phyloP scores from a whole-genome alignment of 345 rosid genomes.

The Aurinia saxatilis region DNA sequence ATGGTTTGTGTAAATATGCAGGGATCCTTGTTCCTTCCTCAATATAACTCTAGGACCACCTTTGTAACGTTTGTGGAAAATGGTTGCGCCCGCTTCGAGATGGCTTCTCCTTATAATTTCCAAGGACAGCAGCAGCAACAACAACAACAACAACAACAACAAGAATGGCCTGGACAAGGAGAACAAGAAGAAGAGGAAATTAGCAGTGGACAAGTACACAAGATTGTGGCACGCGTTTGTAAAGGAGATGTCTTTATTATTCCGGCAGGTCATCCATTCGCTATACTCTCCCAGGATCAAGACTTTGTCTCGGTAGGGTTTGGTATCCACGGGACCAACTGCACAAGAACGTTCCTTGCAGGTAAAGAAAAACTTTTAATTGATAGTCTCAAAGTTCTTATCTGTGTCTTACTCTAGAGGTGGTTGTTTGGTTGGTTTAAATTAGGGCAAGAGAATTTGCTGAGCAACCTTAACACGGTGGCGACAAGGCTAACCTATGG shows the following conservation, averaged over 20 bases:
- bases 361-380: slow-evolving; percentile 18
- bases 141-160: slow-evolving; percentile 5
- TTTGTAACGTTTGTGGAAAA: slow-evolving; percentile 26
- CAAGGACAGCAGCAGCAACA: slow-evolving; percentile 3
- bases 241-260: slow-evolving; percentile 38
- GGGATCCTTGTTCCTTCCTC: slow-evolving; percentile 47
- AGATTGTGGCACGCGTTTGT: slow-evolving; percentile 29
- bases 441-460: slow-evolving; percentile 24
- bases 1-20: not conserved
- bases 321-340: slow-evolving; percentile 32
- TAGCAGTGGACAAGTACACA: slow-evolving; percentile 22
- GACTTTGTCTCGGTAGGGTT: slow-evolving; percentile 33
- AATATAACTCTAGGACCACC: slow-evolving; percentile 33
- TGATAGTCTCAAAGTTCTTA: not conserved
- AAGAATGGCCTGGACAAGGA: not conserved
- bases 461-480: slow-evolving; percentile 14
- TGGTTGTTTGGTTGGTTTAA: not conserved
- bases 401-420: not conserved
- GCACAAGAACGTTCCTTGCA: slow-evolving; percentile 45
- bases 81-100: slow-evolving; percentile 42
- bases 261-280: slow-evolving; percentile 45
- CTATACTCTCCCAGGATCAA: slow-evolving; percentile 20
- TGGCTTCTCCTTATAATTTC: slow-evolving; percentile 42
- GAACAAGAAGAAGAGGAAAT: slow-evolving; percentile 3
- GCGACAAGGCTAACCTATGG: slow-evolving; percentile 17